These are phyloP conservation scores for Fusarium keratoplasticum DNA, from an alignment of 2,329 filamentous ascomycete species.

Conservation along the genomic window DNA sequence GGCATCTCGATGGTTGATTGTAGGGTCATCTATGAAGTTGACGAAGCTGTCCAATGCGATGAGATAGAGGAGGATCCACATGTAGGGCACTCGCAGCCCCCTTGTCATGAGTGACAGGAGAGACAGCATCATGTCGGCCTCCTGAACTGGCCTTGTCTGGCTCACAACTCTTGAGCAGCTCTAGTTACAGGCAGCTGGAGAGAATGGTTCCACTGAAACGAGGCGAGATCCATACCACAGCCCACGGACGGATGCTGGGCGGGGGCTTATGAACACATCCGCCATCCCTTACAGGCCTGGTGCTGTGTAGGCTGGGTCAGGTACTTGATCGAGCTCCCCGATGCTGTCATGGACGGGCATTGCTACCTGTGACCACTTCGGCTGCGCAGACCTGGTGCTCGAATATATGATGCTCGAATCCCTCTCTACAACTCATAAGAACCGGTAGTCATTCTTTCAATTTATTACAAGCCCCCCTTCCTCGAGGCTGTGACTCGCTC, in stretches of 20 bases:
- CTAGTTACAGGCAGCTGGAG: background rate
- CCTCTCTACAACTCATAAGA: background rate
- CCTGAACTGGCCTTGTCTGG: background rate
- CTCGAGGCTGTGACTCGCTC: conserved; percentile 22
- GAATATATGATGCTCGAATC: background rate
- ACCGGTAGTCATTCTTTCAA: background rate
- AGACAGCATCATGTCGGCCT: background rate
- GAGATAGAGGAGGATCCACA: conserved; percentile 16
- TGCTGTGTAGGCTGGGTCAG: background rate
- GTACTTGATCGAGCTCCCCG: background rate
- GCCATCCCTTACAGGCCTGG: conserved; percentile 23
- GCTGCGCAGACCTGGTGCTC: conserved; percentile 32
- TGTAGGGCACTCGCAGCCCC: conserved; percentile 19
- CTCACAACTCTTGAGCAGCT: background rate
- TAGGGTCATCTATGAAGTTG: background rate
- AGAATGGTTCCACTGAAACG: conserved; percentile 22
- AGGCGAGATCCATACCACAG: conserved; percentile 26
- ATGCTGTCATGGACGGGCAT: conserved; percentile 36
- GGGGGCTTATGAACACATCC: conserved; percentile 15
- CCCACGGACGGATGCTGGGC: background rate
- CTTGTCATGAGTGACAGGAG: background rate
- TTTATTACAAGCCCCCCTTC: conserved; percentile 2
- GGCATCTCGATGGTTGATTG: conserved; percentile 25
- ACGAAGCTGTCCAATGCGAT: background rate
- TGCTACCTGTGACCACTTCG: conserved; percentile 26